These are phyloP conservation scores for Lachnellula arida DNA, from an alignment of 2,329 filamentous ascomycete genomes.

Conservation along the genomic window DNA sequence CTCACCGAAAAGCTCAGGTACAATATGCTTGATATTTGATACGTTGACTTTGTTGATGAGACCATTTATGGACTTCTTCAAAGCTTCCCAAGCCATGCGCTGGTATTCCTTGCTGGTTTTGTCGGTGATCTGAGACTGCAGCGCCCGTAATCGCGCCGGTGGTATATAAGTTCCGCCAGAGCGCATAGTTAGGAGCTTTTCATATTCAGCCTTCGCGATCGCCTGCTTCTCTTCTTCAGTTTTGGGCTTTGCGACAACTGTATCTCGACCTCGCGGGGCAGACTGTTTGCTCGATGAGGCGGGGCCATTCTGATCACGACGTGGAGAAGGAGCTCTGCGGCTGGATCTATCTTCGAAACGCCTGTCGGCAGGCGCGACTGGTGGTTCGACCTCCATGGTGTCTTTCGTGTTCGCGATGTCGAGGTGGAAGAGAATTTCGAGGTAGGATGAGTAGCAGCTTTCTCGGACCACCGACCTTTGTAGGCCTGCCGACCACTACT, in stretches of 20 bases:
- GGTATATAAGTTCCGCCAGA: constrained; percentile 97
- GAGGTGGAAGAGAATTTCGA: neutral
- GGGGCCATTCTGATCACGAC: constrained; percentile 24
- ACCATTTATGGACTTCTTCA: constrained; percentile 98
- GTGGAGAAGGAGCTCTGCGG: constrained; percentile 15
- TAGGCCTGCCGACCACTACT: neutral
- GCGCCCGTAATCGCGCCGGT: constrained; percentile 79
- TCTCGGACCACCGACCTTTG: neutral
- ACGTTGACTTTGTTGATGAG: constrained; percentile 99
- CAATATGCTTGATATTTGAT: constrained; percentile 95
- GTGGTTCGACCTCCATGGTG: constrained; percentile 18
- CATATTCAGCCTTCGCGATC: constrained; percentile 85
- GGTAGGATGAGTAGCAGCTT: neutral
- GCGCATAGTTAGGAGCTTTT: constrained; percentile 85
- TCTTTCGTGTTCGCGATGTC: neutral
- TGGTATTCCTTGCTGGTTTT: constrained; percentile 96
- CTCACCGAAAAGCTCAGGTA: constrained; percentile 92
- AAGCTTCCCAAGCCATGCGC: constrained; percentile 96
- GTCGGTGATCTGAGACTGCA: constrained; percentile 96
- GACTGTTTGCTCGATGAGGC: constrained; percentile 12
- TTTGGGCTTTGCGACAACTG: constrained; percentile 30
- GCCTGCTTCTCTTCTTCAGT: constrained; percentile 83
- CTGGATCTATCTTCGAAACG: constrained; percentile 9
- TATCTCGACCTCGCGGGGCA: constrained; percentile 14
- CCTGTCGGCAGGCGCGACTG: constrained; percentile 6